Evolutionary conservation across 2,329 filamentous ascomycete species (phyloP).

Genomic region (Diaporthe aspalathi): DNA sequence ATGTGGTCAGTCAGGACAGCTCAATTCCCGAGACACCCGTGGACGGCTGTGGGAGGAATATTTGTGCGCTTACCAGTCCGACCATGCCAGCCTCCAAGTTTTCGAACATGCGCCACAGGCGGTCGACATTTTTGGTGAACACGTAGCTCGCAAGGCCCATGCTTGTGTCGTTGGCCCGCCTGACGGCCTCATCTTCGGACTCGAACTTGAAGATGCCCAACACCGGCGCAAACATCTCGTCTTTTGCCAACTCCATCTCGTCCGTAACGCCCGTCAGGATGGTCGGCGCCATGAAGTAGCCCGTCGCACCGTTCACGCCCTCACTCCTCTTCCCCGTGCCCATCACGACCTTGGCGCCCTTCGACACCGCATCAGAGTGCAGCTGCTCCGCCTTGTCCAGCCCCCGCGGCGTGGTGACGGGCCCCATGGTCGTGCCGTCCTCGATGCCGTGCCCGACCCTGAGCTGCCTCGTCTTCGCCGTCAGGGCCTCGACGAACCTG

Average conservation of each 20-base stretch:
- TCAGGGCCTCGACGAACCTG: slow-evolving; percentile 66
- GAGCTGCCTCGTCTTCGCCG: slow-evolving; percentile 37
- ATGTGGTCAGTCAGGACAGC: background rate
- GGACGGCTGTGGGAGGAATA: too few relatives aligned
- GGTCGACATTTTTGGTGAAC: slow-evolving; percentile 46
- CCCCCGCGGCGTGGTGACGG: slow-evolving; percentile 49
- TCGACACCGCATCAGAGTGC: slow-evolving; percentile 39
- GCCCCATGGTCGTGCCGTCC: slow-evolving; percentile 49
- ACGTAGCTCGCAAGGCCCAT: slow-evolving; percentile 50
- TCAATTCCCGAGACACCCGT: background rate
- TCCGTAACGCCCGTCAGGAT: slow-evolving; percentile 66
- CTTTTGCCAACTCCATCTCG: slow-evolving; percentile 41
- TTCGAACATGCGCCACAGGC: slow-evolving; percentile 56
- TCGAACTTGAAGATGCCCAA: slow-evolving; percentile 43
- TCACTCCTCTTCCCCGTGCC: slow-evolving; percentile 60
- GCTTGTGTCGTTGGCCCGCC: slow-evolving; percentile 49
- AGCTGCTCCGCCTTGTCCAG: slow-evolving; percentile 50
- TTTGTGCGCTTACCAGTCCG: slow-evolving; percentile 53
- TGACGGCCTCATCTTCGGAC: slow-evolving; percentile 49
- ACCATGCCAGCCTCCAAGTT: slow-evolving; percentile 73
- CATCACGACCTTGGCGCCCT: slow-evolving; percentile 43
- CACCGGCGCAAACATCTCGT: slow-evolving; percentile 43
- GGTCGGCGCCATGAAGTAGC: slow-evolving; percentile 78
- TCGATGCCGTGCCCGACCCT: slow-evolving; percentile 43
- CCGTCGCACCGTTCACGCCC: slow-evolving; percentile 63